A percentile compares a stretch with the other conserved stretches of the same genome.
Conservation (phyloP, 495 filamentous ascomycete genomes). For the Viridothelium virens region DNA sequence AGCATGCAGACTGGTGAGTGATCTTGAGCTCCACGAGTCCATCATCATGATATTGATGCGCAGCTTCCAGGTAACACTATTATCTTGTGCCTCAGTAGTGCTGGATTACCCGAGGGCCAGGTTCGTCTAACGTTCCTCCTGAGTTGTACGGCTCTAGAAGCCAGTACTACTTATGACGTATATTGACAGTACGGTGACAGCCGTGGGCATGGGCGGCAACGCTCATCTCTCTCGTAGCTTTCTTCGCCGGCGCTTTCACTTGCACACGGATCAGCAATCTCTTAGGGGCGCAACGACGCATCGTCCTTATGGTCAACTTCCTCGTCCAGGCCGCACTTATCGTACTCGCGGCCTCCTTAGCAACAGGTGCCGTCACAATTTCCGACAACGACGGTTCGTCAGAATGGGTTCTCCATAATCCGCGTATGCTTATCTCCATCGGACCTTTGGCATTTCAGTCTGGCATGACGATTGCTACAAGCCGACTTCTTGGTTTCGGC, state of each 20-base stretch:
- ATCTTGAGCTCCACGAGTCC: neutral
- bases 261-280: conserved; percentile 19
- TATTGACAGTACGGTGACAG: conserved; percentile 1
- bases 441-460: conserved; percentile 64
- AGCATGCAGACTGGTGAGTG: conserved; percentile 29
- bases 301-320: conserved; percentile 37
- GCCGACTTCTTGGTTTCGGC: conserved; percentile 50
- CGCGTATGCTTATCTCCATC: conserved; percentile 48
- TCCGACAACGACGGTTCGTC: conserved; percentile 2
- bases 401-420: conserved; percentile 26
- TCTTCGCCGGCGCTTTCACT: conserved; percentile 25
- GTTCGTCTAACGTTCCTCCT: conserved; percentile 5
- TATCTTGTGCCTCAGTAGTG: conserved; percentile 27
- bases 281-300: conserved; percentile 14
- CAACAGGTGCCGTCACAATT: conserved; percentile 13
- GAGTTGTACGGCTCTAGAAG: conserved; percentile 1
- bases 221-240: conserved; percentile 25
- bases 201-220: conserved; percentile 23
- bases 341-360: conserved; percentile 50
- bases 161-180: neutral
- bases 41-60: neutral
- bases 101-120: conserved; percentile 20
- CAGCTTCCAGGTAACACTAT: conserved; percentile 26
- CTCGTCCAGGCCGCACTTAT: conserved; percentile 49
- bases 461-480: conserved; percentile 60